Conservation (phyloP, 1,284 basidiomycete species). For the Microstroma glucosiphilum region DNA sequence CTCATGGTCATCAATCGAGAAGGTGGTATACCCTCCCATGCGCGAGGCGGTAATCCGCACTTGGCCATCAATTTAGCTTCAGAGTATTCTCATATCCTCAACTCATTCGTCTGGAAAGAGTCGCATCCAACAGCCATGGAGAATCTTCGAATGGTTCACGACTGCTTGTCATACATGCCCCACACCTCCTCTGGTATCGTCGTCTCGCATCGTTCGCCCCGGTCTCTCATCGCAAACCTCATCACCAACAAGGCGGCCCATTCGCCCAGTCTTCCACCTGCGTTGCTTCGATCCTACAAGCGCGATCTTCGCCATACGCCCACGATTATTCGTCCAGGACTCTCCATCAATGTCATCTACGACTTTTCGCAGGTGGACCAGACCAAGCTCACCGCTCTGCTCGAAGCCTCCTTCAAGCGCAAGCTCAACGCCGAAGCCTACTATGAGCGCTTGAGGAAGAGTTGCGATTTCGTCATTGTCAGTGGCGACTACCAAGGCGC, state of each 20-base stretch:
- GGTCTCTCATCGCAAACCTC: slow-evolving; percentile 88
- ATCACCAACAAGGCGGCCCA: slow-evolving; percentile 98
- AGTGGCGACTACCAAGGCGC: slow-evolving; percentile 94
- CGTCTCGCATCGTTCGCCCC: slow-evolving; percentile 93
- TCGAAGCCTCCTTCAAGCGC: slow-evolving; percentile 79
- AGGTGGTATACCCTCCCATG: slow-evolving; percentile 95
- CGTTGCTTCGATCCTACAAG: slow-evolving; percentile 75
- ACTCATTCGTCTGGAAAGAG: slow-evolving; percentile 79
- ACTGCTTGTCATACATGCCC: slow-evolving; percentile 88
- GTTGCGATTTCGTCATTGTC: slow-evolving; percentile 86
- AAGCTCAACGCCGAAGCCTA: slow-evolving; percentile 69
- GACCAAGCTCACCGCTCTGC: slow-evolving; percentile 67
- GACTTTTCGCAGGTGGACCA: slow-evolving; percentile 64
- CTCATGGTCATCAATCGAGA: slow-evolving; percentile 97
- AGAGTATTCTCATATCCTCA: slow-evolving; percentile 77
- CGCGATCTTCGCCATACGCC: slow-evolving; percentile 78
- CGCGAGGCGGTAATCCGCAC: slow-evolving; percentile 87
- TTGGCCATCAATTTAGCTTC: slow-evolving; percentile 88
- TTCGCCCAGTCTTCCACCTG: slow-evolving; percentile 87
- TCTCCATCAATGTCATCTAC: slow-evolving; percentile 75
- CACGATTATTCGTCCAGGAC: slow-evolving; percentile 80
- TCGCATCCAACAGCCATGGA: slow-evolving; percentile 79
- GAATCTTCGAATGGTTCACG: slow-evolving; percentile 79
- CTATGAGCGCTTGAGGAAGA: slow-evolving; percentile 67
- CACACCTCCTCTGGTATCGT: slow-evolving; percentile 85